Evolutionary conservation across 1,139 yeast genomes (phyloP), one percentile per base, ranked within the genome.

Genomic region (Scheffersomyces parashehatae): DNA sequence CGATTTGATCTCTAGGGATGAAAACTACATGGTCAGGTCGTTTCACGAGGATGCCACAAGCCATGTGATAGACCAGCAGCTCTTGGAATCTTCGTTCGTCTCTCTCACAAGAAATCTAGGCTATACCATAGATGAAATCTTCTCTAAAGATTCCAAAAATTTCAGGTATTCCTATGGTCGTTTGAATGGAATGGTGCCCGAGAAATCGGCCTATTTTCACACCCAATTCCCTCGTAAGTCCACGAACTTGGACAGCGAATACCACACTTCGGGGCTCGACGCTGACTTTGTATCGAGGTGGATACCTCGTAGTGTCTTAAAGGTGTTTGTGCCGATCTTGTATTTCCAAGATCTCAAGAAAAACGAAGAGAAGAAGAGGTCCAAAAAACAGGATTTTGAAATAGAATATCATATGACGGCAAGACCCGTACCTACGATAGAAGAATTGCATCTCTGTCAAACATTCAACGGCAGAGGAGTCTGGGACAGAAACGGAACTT

Each of bases 191-290:
- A 54, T 57, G 39, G 52, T 60, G 14, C 64, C 66, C 3, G 67
- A 62, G 38, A 50, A 55, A 37, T 57, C 65, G 7, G 54, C 54
- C 29, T 55, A 54, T 34, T 70, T 69, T 48, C 68, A 67, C 40
- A 57, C 59, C 36, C 65, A 64, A 39, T 69, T 57, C 44, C 74
- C 75, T 5, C 64, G 62, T 42, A 65, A 66, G 35, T 60, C 73
- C 5, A 57, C 73, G 1, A 61, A 57, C 44, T 55, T 67, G 13
- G 75, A 70, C 40, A 58, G 58, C 20, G 72, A 68, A 30, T 68
- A 67, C 47, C 70, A 68, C 5, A 60, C 62, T 37, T 50, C 59
- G 9, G 58, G 55, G 36, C 60, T 66, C 48, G 66, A 65, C 38
- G 59, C 61, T 42, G 59, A 68, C 9, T 60, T 65, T 6, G 24